Base-by-base conservation (phyloP, 352 stramenopile genomes). In the Globisporangium alternatum region DNA sequence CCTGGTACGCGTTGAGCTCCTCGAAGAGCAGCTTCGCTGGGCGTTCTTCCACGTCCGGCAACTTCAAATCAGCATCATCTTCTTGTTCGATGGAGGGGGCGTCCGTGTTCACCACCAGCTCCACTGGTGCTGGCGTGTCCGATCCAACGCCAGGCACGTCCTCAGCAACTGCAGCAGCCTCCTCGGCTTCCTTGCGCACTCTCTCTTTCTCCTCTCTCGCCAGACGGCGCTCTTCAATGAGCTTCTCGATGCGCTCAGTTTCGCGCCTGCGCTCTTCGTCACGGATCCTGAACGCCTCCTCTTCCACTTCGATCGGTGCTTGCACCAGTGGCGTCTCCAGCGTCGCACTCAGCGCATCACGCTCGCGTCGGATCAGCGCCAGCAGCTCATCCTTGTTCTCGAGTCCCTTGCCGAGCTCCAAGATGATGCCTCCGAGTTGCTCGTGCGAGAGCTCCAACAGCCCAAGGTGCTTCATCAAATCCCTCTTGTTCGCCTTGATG, bases 21-120 rank as follows among this genome's bases (percentile, higher is more conserved):
- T 84, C 72, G 45, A 90, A 88, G n/a, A 93, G 65, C 25, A 73
- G 49, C 52, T 85, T 77, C n/a, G 87, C 69, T 0, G 85, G 85
- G 15, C 76, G 82, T n/a, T 76, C 66, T 39, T 91, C 82, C 12
- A 78, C 68, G 5, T 83, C 71, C 7, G 84, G 84, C 15, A 83
- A 55, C 33, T 62, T 69, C 17, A 90, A 58, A 17, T 88, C 74
- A 48, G 78, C 70, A 10, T 82, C 74, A 15, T 80, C 62, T 33
- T 69, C 60, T 33, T 69, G 69, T 4, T 70, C 64, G 13, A 54
- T 56, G 31, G 70, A 43, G 30, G 31, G 0, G n/a, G 17, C 44
- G 60, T 19, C 3, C 8, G 9, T 57, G 51, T 43, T 57, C 30
- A 43, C 8, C 3, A 12, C 51, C 3, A 7, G 5, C 17, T n/a